Evolutionary conservation across 495 filamentous ascomycete genomes (phyloP).

Genomic region (Amorphotheca resinae): DNA sequence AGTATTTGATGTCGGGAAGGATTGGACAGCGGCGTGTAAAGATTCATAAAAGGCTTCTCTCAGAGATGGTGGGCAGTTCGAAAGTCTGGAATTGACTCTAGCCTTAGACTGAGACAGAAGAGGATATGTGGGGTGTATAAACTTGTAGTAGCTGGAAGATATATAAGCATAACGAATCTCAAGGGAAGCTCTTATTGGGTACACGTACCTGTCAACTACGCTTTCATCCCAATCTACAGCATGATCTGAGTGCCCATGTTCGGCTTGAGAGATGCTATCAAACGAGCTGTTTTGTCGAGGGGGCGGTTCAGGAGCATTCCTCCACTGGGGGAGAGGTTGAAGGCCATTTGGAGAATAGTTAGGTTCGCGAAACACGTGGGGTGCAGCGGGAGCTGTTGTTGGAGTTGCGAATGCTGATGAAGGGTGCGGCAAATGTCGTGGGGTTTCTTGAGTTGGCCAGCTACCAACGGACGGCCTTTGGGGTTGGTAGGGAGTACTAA

Average conservation of each 20-base stretch:
- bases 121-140: conserved; percentile 64
- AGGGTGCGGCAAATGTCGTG: conserved; percentile 10
- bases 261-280: conserved; percentile 20
- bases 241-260: conserved; percentile 21
- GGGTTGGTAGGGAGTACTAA: conserved; percentile 33
- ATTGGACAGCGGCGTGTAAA: conserved; percentile 47
- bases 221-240: conserved; percentile 30
- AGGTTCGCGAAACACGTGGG: conserved; percentile 7
- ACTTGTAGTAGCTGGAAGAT: conserved; percentile 47
- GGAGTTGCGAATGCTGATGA: conserved; percentile 25
- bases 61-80: conserved; percentile 44
- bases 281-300: conserved; percentile 23
- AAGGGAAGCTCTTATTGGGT: conserved; percentile 3
- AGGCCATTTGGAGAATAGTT: conserved; percentile 32
- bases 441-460: conserved; percentile 5
- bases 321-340: conserved; percentile 24
- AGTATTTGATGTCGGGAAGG: conserved; percentile 35
- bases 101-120: conserved; percentile 56
- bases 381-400: conserved; percentile 16
- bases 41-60: conserved; percentile 64
- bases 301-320: conserved; percentile 16
- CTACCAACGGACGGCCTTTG: conserved; percentile 23
- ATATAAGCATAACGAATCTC: conserved; percentile 24
- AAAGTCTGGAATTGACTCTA: conserved; percentile 46
- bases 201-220: conserved; percentile 34